Conservation (phyloP, 805 yeast genomes). For the Teunomyces tritomae region DNA sequence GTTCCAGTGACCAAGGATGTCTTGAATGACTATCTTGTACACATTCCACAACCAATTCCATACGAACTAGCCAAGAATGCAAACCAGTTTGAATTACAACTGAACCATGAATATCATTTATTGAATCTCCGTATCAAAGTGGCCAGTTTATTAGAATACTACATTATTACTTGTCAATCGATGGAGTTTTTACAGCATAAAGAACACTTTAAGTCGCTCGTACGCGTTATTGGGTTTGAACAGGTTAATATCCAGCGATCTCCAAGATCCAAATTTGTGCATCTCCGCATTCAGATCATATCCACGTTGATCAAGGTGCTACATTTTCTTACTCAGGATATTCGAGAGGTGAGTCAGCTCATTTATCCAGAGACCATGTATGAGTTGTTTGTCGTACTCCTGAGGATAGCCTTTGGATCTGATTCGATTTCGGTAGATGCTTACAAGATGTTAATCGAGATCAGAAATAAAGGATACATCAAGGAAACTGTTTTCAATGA, state of each 20-base stretch:
- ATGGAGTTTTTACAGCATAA: constrained; percentile 30
- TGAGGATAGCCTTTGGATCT: constrained; percentile 52
- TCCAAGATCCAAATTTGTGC: constrained; percentile 43
- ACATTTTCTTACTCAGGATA: constrained; percentile 35
- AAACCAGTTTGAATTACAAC: constrained; percentile 15
- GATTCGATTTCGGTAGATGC: constrained; percentile 41
- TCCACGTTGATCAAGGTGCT: constrained; percentile 39
- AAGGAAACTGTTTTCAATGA: constrained; percentile 41
- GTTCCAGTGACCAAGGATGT: constrained; percentile 32
- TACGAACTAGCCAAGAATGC: constrained; percentile 11
- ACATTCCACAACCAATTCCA: constrained; percentile 30
- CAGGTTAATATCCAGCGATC: constrained; percentile 45
- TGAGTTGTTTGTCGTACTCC: constrained; percentile 49
- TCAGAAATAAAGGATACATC: constrained; percentile 30
- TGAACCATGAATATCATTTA: constrained; percentile 43
- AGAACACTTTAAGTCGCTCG: constrained; percentile 39
- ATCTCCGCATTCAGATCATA: constrained; percentile 39
- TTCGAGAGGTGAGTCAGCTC: constrained; percentile 25
- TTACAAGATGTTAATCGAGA: constrained; percentile 28
- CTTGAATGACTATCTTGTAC: constrained; percentile 20
- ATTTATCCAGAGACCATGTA: constrained; percentile 40
- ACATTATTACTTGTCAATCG: constrained; percentile 26
- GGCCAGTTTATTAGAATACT: constrained; percentile 48
- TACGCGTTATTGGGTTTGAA: constrained; percentile 45
- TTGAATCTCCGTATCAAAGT: constrained; percentile 45